phyloP scores from a whole-genome alignment of 2,329 filamentous ascomycete species.

The Epichloe gansuensis region DNA sequence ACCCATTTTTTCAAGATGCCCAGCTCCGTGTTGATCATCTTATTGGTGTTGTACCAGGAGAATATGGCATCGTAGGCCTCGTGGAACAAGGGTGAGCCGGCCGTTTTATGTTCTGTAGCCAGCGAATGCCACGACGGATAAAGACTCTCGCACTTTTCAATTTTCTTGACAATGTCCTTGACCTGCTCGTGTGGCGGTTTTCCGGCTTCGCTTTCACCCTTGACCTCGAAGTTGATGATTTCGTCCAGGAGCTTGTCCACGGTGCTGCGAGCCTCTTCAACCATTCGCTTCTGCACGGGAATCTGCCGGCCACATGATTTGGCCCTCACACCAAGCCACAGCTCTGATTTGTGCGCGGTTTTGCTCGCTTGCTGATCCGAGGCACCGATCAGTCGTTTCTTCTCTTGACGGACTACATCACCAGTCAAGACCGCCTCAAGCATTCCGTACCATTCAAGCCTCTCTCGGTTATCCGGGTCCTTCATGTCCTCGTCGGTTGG shows the following conservation, averaged over 20 bases:
- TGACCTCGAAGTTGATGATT: slow-evolving; percentile 87
- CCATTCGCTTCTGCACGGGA: slow-evolving; percentile 71
- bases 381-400: slow-evolving; percentile 82
- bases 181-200: slow-evolving; percentile 84
- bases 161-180: slow-evolving; percentile 75
- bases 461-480: slow-evolving; percentile 76
- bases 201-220: slow-evolving; percentile 82
- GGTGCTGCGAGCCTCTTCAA: slow-evolving; percentile 69
- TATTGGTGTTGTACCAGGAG: slow-evolving; percentile 93
- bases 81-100: slow-evolving; percentile 63
- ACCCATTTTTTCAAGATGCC: slow-evolving; percentile 91
- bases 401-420: slow-evolving; percentile 95
- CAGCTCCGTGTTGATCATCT: slow-evolving; percentile 90
- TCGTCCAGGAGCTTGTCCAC: slow-evolving; percentile 70
- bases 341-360: slow-evolving; percentile 60
- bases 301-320: slow-evolving; percentile 74
- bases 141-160: slow-evolving; percentile 75
- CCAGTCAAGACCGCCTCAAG: slow-evolving; percentile 88
- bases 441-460: slow-evolving; percentile 98
- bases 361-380: slow-evolving; percentile 45
- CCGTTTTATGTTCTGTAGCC: slow-evolving; percentile 60
- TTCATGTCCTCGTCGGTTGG: slow-evolving; percentile 83
- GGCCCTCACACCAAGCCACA: slow-evolving; percentile 83
- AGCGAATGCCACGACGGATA: slow-evolving; percentile 74
- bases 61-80: slow-evolving; percentile 82